Evolutionary conservation across 352 stramenopile species (phyloP).

Genomic region (Phytopythium vexans): DNA sequence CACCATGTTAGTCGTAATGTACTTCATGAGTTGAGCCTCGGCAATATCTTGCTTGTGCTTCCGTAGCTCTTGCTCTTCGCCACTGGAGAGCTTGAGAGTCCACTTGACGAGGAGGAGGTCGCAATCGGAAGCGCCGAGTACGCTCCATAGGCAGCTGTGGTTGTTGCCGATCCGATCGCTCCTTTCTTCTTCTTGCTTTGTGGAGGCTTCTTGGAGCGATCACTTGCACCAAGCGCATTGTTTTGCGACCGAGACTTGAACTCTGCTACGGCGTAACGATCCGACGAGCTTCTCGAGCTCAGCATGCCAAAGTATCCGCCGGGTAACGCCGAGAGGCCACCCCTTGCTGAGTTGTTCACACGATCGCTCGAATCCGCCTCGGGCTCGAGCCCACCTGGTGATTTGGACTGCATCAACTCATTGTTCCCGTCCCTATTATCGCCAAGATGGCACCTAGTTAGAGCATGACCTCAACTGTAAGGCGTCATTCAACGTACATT

Average conservation of each 20-base stretch:
- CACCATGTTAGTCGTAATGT: no score
- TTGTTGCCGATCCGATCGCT: constrained; percentile 2
- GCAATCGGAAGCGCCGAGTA: constrained; percentile 1
- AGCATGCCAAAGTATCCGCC: constrained; percentile 16
- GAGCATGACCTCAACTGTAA: not conserved
- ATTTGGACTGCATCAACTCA: not conserved
- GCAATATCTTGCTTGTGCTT: constrained; percentile 4
- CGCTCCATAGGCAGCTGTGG: constrained; percentile 11
- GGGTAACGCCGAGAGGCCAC: constrained; percentile 2
- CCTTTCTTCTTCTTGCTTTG: constrained; percentile 27
- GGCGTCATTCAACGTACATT: constrained; percentile 23
- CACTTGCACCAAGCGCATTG: constrained; percentile 4
- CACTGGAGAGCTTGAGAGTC: constrained; percentile 25
- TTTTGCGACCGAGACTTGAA: constrained; percentile 10
- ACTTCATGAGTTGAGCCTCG: constrained; percentile 1
- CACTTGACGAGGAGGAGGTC: constrained; percentile 31
- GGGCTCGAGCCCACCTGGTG: not conserved
- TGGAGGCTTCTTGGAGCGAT: constrained; percentile 7
- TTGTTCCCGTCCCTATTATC: constrained; percentile 11
- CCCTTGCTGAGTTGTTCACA: no score
- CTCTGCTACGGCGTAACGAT: constrained; percentile 16
- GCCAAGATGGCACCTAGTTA: constrained; percentile 2
- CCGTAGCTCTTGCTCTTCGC: constrained; percentile 1
- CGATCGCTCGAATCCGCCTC: constrained; percentile 4
- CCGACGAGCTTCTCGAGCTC: constrained; percentile 23